These are phyloP conservation scores for Corchorus olitorius DNA, from an alignment of 345 rosid species.

Conservation along the genomic window DNA sequence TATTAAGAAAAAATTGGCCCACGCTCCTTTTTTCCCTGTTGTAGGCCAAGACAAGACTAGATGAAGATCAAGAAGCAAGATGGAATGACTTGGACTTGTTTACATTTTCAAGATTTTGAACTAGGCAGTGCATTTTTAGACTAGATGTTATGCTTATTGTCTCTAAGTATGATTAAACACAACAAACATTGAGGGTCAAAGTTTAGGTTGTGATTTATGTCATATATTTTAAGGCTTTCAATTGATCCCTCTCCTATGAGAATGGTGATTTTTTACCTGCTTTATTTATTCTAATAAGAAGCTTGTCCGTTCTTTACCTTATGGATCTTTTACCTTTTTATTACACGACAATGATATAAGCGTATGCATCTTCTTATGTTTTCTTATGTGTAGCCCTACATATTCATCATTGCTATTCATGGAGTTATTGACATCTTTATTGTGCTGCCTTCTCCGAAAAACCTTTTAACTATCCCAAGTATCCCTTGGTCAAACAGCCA, in stretches of 20 bases:
- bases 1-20: constrained; percentile 18
- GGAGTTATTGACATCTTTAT: constrained; percentile 1
- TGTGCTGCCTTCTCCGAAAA: background rate
- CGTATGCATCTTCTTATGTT: background rate
- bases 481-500: background rate
- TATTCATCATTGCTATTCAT: background rate
- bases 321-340: background rate
- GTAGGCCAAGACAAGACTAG: constrained; percentile 15
- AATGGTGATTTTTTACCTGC: background rate
- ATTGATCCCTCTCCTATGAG: background rate
- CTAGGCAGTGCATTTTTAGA: constrained; percentile 11
- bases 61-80: constrained; percentile 17
- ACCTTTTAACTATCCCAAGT: background rate
- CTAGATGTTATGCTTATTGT: background rate
- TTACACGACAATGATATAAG: background rate
- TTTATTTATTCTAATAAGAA: background rate
- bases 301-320: background rate
- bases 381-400: background rate
- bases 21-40: constrained; percentile 38
- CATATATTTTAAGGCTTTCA: background rate
- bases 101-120: background rate
- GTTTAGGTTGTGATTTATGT: background rate
- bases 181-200: background rate
- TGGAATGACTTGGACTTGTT: constrained; percentile 4
- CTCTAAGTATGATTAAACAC: background rate